Base-by-base conservation (phyloP, 495 filamentous ascomycete species). In the Trichoderma asperelloides region DNA sequence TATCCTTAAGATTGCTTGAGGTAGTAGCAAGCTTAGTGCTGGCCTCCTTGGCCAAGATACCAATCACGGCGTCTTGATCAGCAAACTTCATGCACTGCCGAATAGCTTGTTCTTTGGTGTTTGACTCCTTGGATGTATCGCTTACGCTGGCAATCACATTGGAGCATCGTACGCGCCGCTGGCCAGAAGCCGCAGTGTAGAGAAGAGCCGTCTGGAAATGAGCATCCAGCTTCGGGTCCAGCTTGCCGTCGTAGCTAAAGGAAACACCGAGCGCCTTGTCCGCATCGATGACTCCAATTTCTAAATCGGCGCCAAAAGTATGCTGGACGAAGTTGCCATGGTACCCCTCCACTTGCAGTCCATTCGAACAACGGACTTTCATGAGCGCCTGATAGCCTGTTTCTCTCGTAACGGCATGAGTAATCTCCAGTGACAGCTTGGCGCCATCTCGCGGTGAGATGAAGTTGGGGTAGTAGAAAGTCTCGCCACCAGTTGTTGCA, bases 351-450 rank as follows among this genome's bases (percentile, higher is more conserved):
- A 99, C 91, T 77, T 99, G 95, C 37, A 99, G 85, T 18, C 95
- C 95, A 73, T 96, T 98, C 9, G 92, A 96, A 78, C 95, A 99
- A 57, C 95, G 89, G 65, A 98, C 95, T 81, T 99, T 99, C 92
- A 99, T 95, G 71, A 98, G 83, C 9, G 93, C 92, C 78, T 97
- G 94, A 74, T 94, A 99, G 33, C 95, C 95, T 21, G 94, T 96
- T 74, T 97, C 93, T 68, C 95, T 83, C 2, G 87, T 92, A n/a
- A 96, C 86, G 8, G 90, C 88, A 72, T 97, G 95, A 66, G 87
- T 84, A 70, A 99, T 84, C 76, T 99, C 95, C 49, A 89, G 83
- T 3, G 86, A 87, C n/a, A 98, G 80, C 78, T 93, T 95, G 67
- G 88, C 80, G 40, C 87, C 85, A 74, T 99, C 95, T 16, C 95